Evolutionary conservation across 768 basidiomycete species (phyloP), one percentile per base, ranked within the genome.

Genomic region (Cyathus striatus): DNA sequence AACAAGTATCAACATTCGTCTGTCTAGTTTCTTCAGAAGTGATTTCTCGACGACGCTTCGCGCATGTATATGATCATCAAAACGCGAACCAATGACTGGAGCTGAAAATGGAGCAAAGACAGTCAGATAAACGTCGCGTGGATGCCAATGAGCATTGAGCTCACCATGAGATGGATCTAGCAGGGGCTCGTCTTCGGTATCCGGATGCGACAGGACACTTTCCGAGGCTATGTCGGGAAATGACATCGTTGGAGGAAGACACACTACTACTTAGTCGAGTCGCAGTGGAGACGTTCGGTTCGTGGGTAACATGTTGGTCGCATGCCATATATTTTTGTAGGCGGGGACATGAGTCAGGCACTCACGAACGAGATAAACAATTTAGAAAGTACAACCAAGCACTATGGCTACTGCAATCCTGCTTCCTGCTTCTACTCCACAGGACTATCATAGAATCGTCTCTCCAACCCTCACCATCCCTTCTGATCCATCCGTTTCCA

Each of bases 371-470:
- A n/a, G n/a, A n/a, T n/a, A n/a, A n/a, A n/a, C n/a, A n/a, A n/a
- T n/a, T n/a, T n/a, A n/a, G n/a, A n/a, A n/a, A n/a, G n/a, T n/a
- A n/a, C n/a, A n/a, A n/a, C n/a, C n/a, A n/a, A n/a, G n/a, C n/a
- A n/a, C n/a, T n/a, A n/a, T n/a, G n/a, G 65, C 76, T 35, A 63
- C 74, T 16, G 65, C 69, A 33, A 49, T 72, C 33, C 60, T 79
- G 26, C 55, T 72, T 26, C 64, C 73, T 24, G 57, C 65, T 14
- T 51, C 48, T 16, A 79, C 76, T 4, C 78, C 79, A 7, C 48
- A 68, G 4, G 72, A 79, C 38, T 88, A 88, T 58, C 83, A 84
- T 55, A 75, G 76, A 42, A 75, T 86, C 21, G 54, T 83, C 44
- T 83, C 82, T 3, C 67, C 75, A 4, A 74, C 76, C 13, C 64